These are phyloP conservation scores for Hawksworthiomyces lignivorus DNA, from an alignment of 2,329 filamentous ascomycete species.

Conservation along the genomic window DNA sequence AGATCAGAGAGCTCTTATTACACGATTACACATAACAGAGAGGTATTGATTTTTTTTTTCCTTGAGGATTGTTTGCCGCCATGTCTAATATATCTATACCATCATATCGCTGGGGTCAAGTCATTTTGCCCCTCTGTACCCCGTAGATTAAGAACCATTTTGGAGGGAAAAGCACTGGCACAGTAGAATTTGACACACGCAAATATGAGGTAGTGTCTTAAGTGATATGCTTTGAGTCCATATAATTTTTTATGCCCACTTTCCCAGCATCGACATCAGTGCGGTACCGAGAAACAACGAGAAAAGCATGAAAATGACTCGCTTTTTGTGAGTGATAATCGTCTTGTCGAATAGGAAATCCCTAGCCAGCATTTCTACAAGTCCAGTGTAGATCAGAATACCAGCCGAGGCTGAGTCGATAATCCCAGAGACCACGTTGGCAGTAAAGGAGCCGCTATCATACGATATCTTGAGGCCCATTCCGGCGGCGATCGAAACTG, in stretches of 20 bases:
- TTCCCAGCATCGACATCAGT: constrained; percentile 74
- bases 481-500: constrained; percentile 75
- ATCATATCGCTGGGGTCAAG: too few relatives aligned
- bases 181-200: too few relatives aligned
- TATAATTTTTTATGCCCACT: constrained; percentile 68
- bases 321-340: constrained; percentile 68
- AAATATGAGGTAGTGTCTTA: too few relatives aligned
- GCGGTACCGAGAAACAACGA: constrained; percentile 67
- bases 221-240: too few relatives aligned
- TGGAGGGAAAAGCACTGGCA: too few relatives aligned
- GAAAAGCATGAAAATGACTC: constrained; percentile 60
- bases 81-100: too few relatives aligned
- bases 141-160: too few relatives aligned
- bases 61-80: too few relatives aligned
- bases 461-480: constrained; percentile 64
- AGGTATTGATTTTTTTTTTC: too few relatives aligned
- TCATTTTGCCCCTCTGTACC: too few relatives aligned
- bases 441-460: constrained; percentile 42
- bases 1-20: too few relatives aligned
- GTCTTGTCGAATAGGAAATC: constrained; percentile 91
- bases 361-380: constrained; percentile 87
- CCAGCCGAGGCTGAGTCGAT: constrained; percentile 85
- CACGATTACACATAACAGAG: too few relatives aligned
- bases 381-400: constrained; percentile 84
- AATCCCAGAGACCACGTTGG: constrained; percentile 72